Evolutionary conservation across 2,329 filamentous ascomycete genomes (phyloP), one percentile per base, ranked within the genome.

Genomic region (Aspergillus glaucus): DNA sequence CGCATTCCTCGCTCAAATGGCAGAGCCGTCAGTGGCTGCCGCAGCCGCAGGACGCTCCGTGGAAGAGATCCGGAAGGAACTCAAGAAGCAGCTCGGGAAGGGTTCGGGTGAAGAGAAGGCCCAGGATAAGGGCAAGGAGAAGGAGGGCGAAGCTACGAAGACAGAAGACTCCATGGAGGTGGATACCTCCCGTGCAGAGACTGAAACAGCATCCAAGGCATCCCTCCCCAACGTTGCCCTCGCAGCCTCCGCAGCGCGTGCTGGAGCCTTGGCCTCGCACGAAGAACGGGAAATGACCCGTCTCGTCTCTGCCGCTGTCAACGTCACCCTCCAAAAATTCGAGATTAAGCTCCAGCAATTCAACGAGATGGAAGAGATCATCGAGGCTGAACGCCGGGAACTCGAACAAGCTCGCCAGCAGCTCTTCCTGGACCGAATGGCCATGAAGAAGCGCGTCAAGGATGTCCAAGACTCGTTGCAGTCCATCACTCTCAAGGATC

Each of bases 281-380:
- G 92, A 97, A 69, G 93, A 98, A 70, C 87, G 94, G 50, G 90
- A 96, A 70, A 93, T 97, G 82, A 95, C 91, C 17, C 87, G 90
- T 14, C 82, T 97, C 43, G 88, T 98, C 8, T 92, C 90, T 2
- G 87, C 90, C 5, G 89, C 90, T 0, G 88, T 95, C 46, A 98
- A 98, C 65, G 79, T 95, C 10, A 92, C 88, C n/a, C 77, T 97
- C 30, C 86, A 95, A 65, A 98, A 98, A 72, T 84, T 97, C 53
- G 90, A 97, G 71, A 76, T 97, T 60, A 98, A 98, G 73, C 79
- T 98, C 51, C 85, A 89, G 63, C 95, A 97, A 67, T 98, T 98
- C 71, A 86, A 88, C 61, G 93, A 98, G 68, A 91, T 98, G 80
- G 93, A 98, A 71, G 80, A 87, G 15, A 85, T 96, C 41, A 78